Percentiles rank a stretch among this genome's conserved stretches.
Evolutionary conservation across 345 rosid genomes (phyloP).

Genomic region (Rhizophora mangle): DNA sequence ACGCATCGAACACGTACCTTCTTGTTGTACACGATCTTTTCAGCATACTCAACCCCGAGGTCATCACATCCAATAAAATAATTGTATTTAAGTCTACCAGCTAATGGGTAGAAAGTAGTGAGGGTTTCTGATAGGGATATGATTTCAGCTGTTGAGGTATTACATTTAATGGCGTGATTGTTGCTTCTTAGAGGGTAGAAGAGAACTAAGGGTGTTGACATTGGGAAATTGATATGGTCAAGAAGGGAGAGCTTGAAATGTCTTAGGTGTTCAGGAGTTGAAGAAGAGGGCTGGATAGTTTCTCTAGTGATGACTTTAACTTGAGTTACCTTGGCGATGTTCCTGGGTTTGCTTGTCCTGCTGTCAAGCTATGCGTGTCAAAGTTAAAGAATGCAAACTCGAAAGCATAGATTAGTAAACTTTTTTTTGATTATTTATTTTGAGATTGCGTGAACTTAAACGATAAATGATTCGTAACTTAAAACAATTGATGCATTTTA

Average conservation of each 20-base stretch:
- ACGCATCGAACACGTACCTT: constrained; percentile 1
- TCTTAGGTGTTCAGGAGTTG: not conserved
- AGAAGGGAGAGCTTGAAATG: not conserved
- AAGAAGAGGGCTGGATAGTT: not conserved
- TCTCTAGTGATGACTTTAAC: not conserved
- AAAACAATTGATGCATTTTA: too few species aligned
- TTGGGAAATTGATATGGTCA: constrained; percentile 5
- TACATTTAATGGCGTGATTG: not conserved
- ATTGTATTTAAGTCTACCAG: not conserved
- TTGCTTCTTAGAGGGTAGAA: not conserved
- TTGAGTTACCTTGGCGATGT: not conserved
- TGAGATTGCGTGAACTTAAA: too few species aligned
- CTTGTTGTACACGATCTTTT: not conserved
- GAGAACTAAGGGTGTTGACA: constrained; percentile 7
- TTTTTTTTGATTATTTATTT: too few species aligned
- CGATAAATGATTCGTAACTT: too few species aligned
- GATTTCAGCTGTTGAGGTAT: not conserved
- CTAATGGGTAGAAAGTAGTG: not conserved
- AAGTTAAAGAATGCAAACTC: too few species aligned
- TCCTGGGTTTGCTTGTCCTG: not conserved
- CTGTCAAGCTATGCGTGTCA: not conserved
- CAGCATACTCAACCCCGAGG: constrained; percentile 1
- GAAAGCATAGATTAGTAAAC: too few species aligned
- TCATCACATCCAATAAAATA: constrained; percentile 10
- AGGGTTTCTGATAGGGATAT: constrained; percentile 10